Evolutionary conservation across 371 early-diverging fungal genomes (phyloP).

Genomic region (Rhizomucor miehei): DNA sequence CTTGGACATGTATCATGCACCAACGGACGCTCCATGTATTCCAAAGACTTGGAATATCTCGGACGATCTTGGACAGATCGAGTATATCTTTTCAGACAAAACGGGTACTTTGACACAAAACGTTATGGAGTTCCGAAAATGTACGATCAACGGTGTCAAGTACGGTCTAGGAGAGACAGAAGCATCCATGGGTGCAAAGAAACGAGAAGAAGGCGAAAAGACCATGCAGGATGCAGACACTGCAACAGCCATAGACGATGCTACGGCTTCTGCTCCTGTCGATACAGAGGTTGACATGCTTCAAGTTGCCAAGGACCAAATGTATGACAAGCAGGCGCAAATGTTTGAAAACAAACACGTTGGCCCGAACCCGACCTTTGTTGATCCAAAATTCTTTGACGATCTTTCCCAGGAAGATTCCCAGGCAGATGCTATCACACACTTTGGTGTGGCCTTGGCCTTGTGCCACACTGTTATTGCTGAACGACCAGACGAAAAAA

Average conservation of each 20-base stretch:
- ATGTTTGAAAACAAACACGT: slow-evolving; percentile 35
- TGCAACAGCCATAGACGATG: slow-evolving; percentile 3
- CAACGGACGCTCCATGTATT: slow-evolving; percentile 74
- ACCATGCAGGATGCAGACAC: slow-evolving; percentile 1
- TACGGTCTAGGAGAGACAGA: slow-evolving; percentile 66
- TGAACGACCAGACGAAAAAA: slow-evolving; percentile 41
- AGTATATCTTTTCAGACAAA: slow-evolving; percentile 98
- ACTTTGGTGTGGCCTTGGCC: slow-evolving; percentile 82
- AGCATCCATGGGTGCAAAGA: slow-evolving; percentile 27
- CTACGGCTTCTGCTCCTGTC: not conserved
- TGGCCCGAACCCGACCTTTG: slow-evolving; percentile 39
- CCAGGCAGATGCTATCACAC: slow-evolving; percentile 27
- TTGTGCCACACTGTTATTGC: slow-evolving; percentile 93
- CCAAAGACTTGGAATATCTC: slow-evolving; percentile 88
- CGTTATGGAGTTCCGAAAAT: slow-evolving; percentile 79
- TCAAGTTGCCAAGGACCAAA: slow-evolving; percentile 14
- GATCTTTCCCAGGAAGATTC: slow-evolving; percentile 21
- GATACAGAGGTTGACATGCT: slow-evolving; percentile 9
- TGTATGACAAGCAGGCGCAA: slow-evolving; percentile 33
- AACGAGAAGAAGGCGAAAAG: slow-evolving; percentile 15
- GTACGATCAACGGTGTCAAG: slow-evolving; percentile 78
- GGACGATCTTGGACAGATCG: slow-evolving; percentile 89
- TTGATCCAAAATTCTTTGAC: slow-evolving; percentile 41
- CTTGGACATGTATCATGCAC: slow-evolving; percentile 83
- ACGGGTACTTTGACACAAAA: slow-evolving; percentile 83